Conservation (phyloP, 495 filamentous ascomycete genomes). For the Arthonia radiata region DNA sequence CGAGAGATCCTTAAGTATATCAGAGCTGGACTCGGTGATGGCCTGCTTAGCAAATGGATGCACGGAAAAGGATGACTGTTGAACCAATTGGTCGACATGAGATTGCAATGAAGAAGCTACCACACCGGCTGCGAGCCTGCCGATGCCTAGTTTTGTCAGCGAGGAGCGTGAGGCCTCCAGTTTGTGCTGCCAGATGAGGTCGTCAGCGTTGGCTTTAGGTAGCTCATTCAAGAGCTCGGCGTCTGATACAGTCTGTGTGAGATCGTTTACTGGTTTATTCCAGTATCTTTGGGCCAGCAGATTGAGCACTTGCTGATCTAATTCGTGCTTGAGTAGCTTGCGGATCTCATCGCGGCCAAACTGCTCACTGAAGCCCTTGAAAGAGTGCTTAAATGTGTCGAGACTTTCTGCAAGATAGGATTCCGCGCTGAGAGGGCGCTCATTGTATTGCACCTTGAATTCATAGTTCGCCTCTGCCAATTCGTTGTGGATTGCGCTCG, state of each 20-base stretch:
- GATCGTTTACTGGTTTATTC: slow-evolving; percentile 81
- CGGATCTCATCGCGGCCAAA: slow-evolving; percentile 81
- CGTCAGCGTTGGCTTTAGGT: slow-evolving; percentile 59
- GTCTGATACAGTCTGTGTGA: slow-evolving; percentile 34
- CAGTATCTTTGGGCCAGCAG: slow-evolving; percentile 88
- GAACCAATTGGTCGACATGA: slow-evolving; percentile 55
- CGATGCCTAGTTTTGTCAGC: slow-evolving; percentile 81
- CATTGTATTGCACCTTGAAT: slow-evolving; percentile 99
- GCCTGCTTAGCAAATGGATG: slow-evolving; percentile 82
- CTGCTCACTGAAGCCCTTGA: slow-evolving; percentile 69
- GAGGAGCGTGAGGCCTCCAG: slow-evolving; percentile 78
- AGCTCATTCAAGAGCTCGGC: slow-evolving; percentile 50
- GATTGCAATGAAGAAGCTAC: slow-evolving; percentile 69
- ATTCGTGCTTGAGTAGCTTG: slow-evolving; percentile 67
- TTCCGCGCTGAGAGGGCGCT: slow-evolving; percentile 78
- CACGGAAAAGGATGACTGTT: slow-evolving; percentile 54
- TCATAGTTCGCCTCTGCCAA: slow-evolving; percentile 95
- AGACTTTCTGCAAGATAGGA: slow-evolving; percentile 87
- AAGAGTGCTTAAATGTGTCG: slow-evolving; percentile 92
- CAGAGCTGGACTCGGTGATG: slow-evolving; percentile 66
- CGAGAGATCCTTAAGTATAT: slow-evolving; percentile 78
- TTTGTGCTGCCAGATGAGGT: slow-evolving; percentile 77
- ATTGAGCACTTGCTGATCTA: slow-evolving; percentile 88
- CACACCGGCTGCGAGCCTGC: slow-evolving; percentile 72
- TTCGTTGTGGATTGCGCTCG: slow-evolving; percentile 80